Base-by-base conservation (phyloP, 1,284 basidiomycete species). In the Rhodotorula sp. region DNA sequence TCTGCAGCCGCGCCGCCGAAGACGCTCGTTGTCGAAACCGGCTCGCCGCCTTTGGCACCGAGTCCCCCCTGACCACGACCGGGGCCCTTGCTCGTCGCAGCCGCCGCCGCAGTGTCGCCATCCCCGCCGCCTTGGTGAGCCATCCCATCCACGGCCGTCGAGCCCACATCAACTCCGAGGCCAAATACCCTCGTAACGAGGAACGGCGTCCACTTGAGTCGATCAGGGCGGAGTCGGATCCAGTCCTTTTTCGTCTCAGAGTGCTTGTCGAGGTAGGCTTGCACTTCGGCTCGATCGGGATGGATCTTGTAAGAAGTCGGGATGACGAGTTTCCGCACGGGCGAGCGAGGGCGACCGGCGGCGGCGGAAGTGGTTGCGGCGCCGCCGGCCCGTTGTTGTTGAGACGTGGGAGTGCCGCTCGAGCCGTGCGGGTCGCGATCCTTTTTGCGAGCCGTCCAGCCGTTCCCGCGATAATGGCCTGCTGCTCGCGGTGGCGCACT, bases 161-260 rank as follows among this genome's bases (percentile, higher is more conserved):
- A 66, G 7, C 73, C 73, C 2, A 75, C 74, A 2, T 75, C 62
- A 5, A 59, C 64, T 1, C 38, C 59, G 28, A 72, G 52, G 2
- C 71, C 69, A 16, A 78, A 77, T 1, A 78, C 84, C 71, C 88
- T 83, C 12, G 89, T 84, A 52, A 94, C 82, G 55, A 97, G 83
- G 83, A 97, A 98, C 8, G 95, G 95, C 72, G 90, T 94, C 91
- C 97, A 99, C 79, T 93, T 93, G 72, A 99, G 85, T 80, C 89
- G 89, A 78, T 95, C 92, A 0, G 93, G 89, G 73, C 87, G 87
- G 64, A 99, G 85, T 77, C 83, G 86, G 71, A 95, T 79, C 78
- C 95, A 91, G 1, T 89, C 90, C 81, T 95, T 98, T 49, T 62
- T 67, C 28, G 83, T 81, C 75, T 91, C 88, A 86, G 91, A 92